Conservation (phyloP, 2,329 filamentous ascomycete genomes). For the Trichoderma cornu-damae region DNA sequence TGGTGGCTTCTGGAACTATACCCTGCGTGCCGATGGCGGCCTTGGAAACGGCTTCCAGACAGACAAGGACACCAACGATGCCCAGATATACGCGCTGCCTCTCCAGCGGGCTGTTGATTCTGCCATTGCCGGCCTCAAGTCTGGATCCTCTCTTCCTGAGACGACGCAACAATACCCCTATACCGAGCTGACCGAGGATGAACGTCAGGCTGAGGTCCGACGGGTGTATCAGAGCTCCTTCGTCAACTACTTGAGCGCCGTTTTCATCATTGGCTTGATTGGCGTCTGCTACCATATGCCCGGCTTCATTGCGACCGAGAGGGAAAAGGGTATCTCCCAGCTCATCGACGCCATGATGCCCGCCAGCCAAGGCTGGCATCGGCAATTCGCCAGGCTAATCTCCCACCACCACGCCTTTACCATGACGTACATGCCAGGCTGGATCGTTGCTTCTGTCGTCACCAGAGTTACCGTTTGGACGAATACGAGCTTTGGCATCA, state of each 20-base stretch:
- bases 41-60: conserved; percentile 54
- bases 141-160: conserved; percentile 26
- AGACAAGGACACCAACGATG: conserved; percentile 53
- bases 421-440: conserved; percentile 52
- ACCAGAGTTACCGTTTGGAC: conserved; percentile 26
- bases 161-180: conserved; percentile 32
- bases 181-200: conserved; percentile 37
- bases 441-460: conserved; percentile 38
- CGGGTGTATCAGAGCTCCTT: conserved; percentile 59
- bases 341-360: conserved; percentile 72
- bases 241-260: conserved; percentile 60
- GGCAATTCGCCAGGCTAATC: conserved; percentile 37
- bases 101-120: conserved; percentile 64
- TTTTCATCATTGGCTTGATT: conserved; percentile 63
- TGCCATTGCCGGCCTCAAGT: conserved; percentile 43
- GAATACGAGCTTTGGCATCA: conserved; percentile 53
- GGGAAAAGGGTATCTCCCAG: conserved; percentile 66
- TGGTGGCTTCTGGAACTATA: conserved; percentile 62
- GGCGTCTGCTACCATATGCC: conserved; percentile 68
- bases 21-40: conserved; percentile 57
- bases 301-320: conserved; percentile 63
- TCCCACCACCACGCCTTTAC: conserved; percentile 65
- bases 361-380: conserved; percentile 50
- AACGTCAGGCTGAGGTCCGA: conserved; percentile 52
- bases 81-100: conserved; percentile 61